These are phyloP conservation scores for Hymenoscyphus repandus DNA, from an alignment of 2,329 filamentous ascomycete species.

Conservation along the genomic window DNA sequence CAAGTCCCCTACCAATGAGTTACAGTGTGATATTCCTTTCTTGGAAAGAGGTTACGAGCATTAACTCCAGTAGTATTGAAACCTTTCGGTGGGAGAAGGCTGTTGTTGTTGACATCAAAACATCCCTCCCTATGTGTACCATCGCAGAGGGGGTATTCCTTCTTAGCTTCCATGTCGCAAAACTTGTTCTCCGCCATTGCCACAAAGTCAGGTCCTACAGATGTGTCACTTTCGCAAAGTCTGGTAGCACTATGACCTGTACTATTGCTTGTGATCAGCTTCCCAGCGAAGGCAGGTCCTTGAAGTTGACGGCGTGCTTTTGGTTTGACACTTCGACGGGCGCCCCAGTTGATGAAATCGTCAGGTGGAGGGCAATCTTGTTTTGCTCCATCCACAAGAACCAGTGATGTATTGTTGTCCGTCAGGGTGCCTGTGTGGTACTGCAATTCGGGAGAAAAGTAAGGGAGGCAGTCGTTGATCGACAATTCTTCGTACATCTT, in stretches of 20 bases:
- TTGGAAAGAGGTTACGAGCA: too few species aligned
- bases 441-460: neutral
- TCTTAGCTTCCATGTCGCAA: conserved; percentile 31
- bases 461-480: neutral
- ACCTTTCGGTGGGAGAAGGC: too few species aligned
- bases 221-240: conserved; percentile 29
- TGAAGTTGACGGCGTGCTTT: neutral
- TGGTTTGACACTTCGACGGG: neutral
- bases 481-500: neutral
- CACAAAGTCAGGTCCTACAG: conserved; percentile 32
- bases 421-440: neutral
- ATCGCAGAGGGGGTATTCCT: conserved; percentile 27
- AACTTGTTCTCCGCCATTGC: conserved; percentile 29
- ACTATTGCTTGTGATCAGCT: conserved; percentile 2
- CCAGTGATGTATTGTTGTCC: neutral
- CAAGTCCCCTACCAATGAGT: too few species aligned
- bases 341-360: neutral
- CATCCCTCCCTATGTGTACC: conserved; percentile 11
- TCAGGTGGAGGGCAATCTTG: too few species aligned
- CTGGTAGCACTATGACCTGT: conserved; percentile 28
- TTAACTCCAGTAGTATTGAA: too few species aligned
- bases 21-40: too few species aligned
- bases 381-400: neutral
- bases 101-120: too few species aligned
- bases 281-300: neutral